These are phyloP conservation scores for Echium plantagineum DNA, from an alignment of 257 asterid species.

Conservation along the genomic window DNA sequence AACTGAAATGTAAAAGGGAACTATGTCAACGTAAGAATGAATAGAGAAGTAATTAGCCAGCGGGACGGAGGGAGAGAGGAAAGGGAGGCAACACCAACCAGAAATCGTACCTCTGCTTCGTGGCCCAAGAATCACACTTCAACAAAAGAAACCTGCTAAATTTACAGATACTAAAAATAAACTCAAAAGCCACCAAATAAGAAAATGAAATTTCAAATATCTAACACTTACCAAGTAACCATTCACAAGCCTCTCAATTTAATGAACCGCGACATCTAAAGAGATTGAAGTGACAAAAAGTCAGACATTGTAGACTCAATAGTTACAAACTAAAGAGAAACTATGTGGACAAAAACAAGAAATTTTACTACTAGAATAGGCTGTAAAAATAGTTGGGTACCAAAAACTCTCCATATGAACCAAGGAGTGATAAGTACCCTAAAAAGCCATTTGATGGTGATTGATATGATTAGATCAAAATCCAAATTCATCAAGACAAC, in stretches of 20 bases:
- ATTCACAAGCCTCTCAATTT: conserved; percentile 48
- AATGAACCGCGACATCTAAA: conserved; percentile 96
- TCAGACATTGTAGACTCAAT: conserved; percentile 1
- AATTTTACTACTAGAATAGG: not conserved
- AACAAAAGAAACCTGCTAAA: not conserved
- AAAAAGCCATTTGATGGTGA: too few species aligned
- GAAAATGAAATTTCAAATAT: not conserved
- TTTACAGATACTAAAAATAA: not conserved
- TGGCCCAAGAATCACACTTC: not conserved
- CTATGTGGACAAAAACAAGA: not conserved
- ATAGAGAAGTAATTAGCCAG: not conserved
- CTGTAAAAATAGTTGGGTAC: not conserved
- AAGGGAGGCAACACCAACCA: not conserved
- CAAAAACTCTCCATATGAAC: too few species aligned
- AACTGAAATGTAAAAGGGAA: not conserved
- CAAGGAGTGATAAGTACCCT: not conserved
- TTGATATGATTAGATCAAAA: too few species aligned
- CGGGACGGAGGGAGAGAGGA: not conserved
- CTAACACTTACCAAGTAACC: conserved; percentile 36
- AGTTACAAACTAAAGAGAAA: not conserved
- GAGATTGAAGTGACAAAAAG: conserved; percentile 11
- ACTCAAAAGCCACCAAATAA: not conserved
- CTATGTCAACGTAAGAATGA: not conserved
- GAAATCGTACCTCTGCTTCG: not conserved
- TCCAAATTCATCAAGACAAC: too few species aligned